Evolutionary conservation across 371 early-diverging fungal species (phyloP).

Genomic region (Rhizopus delemar): DNA sequence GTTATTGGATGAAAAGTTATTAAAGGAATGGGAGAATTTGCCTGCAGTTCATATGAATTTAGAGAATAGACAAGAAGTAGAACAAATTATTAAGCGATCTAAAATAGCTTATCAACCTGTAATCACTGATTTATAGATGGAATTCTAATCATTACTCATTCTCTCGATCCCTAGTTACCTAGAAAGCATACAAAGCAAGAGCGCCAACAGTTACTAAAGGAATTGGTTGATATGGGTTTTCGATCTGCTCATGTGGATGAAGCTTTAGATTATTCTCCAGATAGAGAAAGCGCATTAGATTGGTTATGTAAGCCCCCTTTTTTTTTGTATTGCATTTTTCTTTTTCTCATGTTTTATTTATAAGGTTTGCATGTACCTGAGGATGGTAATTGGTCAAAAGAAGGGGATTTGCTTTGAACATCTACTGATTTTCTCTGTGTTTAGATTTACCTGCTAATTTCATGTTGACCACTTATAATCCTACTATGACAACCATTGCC

Average conservation of each 20-base stretch:
- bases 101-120: constrained; percentile 35
- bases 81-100: constrained; percentile 58
- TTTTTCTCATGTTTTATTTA: neutral
- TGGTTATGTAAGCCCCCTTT: constrained; percentile 82
- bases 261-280: constrained; percentile 62
- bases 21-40: constrained; percentile 69
- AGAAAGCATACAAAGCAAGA: constrained; percentile 41
- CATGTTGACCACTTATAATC: constrained; percentile 61
- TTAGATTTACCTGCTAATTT: constrained; percentile 67
- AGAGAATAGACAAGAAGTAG: constrained; percentile 61
- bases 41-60: constrained; percentile 74
- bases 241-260: constrained; percentile 72
- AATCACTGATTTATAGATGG: neutral
- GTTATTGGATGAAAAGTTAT: constrained; percentile 44
- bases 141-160: neutral
- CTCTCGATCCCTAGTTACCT: constrained; percentile 21
- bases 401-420: constrained; percentile 8
- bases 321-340: neutral
- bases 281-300: constrained; percentile 65
- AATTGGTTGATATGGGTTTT: constrained; percentile 72
- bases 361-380: constrained; percentile 84
- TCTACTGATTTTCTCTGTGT: neutral
- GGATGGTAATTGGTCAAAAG: constrained; percentile 49
- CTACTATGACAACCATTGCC: constrained; percentile 61
- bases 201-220: constrained; percentile 37